These are phyloP conservation scores for Diaporthe batatas DNA, from an alignment of 2,329 filamentous ascomycete species.

Conservation along the genomic window DNA sequence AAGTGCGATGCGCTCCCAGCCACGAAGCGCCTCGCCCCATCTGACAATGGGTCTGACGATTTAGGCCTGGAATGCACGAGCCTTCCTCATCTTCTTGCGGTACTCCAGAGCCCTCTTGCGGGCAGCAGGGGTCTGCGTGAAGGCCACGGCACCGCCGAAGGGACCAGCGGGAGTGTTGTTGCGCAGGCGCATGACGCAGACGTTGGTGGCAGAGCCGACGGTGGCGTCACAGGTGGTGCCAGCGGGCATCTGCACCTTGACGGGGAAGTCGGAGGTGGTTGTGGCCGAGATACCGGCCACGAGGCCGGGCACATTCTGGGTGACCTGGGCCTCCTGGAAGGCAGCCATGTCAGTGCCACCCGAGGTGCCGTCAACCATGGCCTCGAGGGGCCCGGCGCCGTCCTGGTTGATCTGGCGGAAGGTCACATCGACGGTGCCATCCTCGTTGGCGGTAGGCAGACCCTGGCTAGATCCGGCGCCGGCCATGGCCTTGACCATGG, in stretches of 20 bases:
- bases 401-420: slow-evolving; percentile 74
- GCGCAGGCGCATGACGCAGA: slow-evolving; percentile 68
- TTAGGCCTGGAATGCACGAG: slow-evolving; percentile 32
- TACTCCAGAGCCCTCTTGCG: slow-evolving; percentile 67
- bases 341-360: slow-evolving; percentile 65
- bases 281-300: slow-evolving; percentile 64
- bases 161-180: slow-evolving; percentile 67
- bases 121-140: slow-evolving; percentile 63
- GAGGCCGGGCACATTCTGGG: slow-evolving; percentile 66
- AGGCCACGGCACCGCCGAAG: slow-evolving; percentile 68
- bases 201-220: slow-evolving; percentile 63
- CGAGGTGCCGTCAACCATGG: slow-evolving; percentile 65
- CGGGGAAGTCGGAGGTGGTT: slow-evolving; percentile 67
- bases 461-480: slow-evolving; percentile 61
- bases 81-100: slow-evolving; percentile 51
- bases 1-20: slow-evolving; percentile 7
- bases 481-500: slow-evolving; percentile 61
- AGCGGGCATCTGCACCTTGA: slow-evolving; percentile 67
- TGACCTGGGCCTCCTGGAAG: slow-evolving; percentile 65
- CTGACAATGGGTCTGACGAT: neutral
- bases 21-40: neutral
- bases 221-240: slow-evolving; percentile 68
- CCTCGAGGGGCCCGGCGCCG: slow-evolving; percentile 67
- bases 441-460: slow-evolving; percentile 66
- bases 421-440: slow-evolving; percentile 67